These are phyloP conservation scores for Fusarium tanahbumbuense DNA, from an alignment of 2,329 filamentous ascomycete species.

Conservation along the genomic window DNA sequence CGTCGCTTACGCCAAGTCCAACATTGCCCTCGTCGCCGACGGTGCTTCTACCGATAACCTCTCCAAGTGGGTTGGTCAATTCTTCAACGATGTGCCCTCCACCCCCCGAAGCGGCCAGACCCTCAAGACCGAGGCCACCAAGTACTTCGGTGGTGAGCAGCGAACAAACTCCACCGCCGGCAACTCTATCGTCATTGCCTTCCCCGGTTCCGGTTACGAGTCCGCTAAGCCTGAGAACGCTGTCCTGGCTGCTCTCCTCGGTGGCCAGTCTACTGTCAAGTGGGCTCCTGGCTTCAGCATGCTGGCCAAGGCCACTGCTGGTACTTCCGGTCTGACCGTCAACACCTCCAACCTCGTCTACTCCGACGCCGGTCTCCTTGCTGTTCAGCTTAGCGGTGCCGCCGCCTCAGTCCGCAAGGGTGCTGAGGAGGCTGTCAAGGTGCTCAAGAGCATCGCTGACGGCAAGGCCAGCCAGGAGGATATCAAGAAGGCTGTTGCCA, in stretches of 20 bases:
- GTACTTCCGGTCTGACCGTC: constrained; percentile 73
- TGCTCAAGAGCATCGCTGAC: constrained; percentile 82
- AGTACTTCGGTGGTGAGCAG: constrained; percentile 96
- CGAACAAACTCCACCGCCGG: constrained; percentile 80
- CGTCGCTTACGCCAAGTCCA: constrained; percentile 86
- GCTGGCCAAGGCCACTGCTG: constrained; percentile 80
- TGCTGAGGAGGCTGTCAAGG: constrained; percentile 81
- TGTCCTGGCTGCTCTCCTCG: constrained; percentile 88
- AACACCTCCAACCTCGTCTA: constrained; percentile 84
- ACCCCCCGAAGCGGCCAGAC: constrained; percentile 62
- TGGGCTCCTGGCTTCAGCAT: constrained; percentile 95
- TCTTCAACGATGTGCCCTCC: constrained; percentile 80
- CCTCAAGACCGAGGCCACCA: constrained; percentile 73
- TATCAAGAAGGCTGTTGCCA: constrained; percentile 89
- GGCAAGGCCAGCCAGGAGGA: constrained; percentile 85
- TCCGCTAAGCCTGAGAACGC: constrained; percentile 90
- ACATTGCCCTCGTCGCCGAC: constrained; percentile 91
- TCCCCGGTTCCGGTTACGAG: constrained; percentile 86
- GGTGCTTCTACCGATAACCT: constrained; percentile 82
- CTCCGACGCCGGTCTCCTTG: constrained; percentile 92
- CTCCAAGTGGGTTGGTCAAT: constrained; percentile 90
- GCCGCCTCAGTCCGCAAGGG: constrained; percentile 78
- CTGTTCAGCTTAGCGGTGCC: constrained; percentile 82
- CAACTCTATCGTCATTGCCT: constrained; percentile 89
- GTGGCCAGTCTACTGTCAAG: constrained; percentile 92